Evolutionary conservation across 2,329 filamentous ascomycete species (phyloP).

Genomic region (Dactylellina leptospora): DNA sequence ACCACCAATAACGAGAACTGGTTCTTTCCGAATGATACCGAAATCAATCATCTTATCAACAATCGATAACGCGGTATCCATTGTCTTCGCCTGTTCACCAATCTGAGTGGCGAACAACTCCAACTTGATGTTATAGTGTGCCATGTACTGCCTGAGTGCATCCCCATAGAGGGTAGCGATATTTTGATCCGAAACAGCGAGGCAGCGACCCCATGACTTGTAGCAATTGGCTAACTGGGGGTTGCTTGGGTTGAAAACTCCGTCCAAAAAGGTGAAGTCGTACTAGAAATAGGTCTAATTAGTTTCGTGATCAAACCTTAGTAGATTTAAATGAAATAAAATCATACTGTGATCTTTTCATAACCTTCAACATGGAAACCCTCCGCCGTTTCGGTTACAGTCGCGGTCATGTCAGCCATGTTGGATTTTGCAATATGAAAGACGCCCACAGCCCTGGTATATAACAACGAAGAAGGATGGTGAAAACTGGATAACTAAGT

Average conservation of each 20-base stretch:
- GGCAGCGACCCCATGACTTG: constrained; percentile 70
- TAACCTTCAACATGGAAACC: constrained; percentile 77
- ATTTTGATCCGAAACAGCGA: constrained; percentile 76
- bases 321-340: neutral
- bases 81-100: constrained; percentile 77
- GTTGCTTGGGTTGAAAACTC: constrained; percentile 71
- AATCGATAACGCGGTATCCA: constrained; percentile 74
- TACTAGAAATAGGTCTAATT: constrained; percentile 61
- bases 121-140: constrained; percentile 70
- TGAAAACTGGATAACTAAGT: neutral
- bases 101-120: constrained; percentile 77
- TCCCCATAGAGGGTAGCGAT: constrained; percentile 74
- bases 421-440: neutral
- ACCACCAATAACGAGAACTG: constrained; percentile 18
- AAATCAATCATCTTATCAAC: constrained; percentile 79
- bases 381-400: constrained; percentile 70
- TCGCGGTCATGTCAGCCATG: constrained; percentile 61
- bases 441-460: neutral
- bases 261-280: constrained; percentile 77
- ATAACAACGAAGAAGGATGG: neutral
- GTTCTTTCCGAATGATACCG: constrained; percentile 72
- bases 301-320: neutral
- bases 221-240: constrained; percentile 72
- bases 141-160: constrained; percentile 73
- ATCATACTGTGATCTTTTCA: constrained; percentile 72